phyloP scores from a whole-genome alignment of 2,329 filamentous ascomycete genomes.

The Paraphaeosphaeria sporulosa region DNA sequence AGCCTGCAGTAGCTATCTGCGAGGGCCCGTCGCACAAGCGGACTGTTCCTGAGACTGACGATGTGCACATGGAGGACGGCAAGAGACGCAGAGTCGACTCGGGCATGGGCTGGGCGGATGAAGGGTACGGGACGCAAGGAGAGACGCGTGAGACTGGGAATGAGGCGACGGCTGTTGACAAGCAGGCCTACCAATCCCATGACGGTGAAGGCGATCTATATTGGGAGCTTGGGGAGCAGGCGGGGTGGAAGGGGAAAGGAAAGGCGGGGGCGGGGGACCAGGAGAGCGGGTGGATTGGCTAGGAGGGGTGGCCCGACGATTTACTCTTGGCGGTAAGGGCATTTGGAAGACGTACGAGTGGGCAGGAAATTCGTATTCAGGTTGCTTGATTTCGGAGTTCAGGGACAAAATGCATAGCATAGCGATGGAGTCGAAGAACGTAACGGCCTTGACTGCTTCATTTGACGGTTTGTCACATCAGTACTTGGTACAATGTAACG shows the following conservation, averaged over 20 bases:
- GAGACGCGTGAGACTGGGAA: background rate
- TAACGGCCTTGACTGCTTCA: background rate
- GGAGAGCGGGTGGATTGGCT: background rate
- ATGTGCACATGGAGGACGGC: background rate
- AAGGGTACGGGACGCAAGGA: background rate
- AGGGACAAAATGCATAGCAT: background rate
- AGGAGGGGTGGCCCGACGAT: too few species aligned
- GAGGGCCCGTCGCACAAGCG: constrained; percentile 1
- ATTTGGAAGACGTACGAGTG: background rate
- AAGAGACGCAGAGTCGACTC: constrained; percentile 10
- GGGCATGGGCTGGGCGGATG: constrained; percentile 5
- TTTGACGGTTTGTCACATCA: background rate
- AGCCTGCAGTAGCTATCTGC: background rate
- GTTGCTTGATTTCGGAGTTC: background rate
- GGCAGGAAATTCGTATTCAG: background rate
- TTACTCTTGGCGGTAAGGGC: background rate
- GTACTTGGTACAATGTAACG: background rate
- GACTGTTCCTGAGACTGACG: background rate
- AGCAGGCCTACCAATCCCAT: background rate
- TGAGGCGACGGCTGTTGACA: background rate
- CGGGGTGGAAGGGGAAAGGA: constrained; percentile 3
- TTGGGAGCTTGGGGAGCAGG: background rate
- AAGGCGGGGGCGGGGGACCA: constrained; percentile 3
- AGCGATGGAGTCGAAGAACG: background rate
- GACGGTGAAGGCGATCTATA: background rate